Conservation (phyloP, 2,329 filamentous ascomycete species). For the Hypoxylon sp. region DNA sequence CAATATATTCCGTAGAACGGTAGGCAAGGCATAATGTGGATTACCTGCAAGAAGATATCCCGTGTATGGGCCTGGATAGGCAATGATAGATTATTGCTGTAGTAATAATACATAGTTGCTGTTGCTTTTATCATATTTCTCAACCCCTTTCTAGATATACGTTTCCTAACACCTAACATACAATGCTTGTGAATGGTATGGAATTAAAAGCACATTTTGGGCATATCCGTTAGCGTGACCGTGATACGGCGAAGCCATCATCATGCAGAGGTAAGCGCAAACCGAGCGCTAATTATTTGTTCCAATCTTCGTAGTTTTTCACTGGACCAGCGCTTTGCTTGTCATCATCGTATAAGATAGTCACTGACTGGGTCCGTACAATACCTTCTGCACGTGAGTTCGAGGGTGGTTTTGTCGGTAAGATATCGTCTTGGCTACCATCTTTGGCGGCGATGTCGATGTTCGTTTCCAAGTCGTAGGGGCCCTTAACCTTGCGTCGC, state of each 20-base stretch:
- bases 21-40: not conserved
- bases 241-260: not conserved
- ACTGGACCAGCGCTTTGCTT: not conserved
- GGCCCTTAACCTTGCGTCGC: slow-evolving; percentile 14
- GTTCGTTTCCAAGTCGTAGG: slow-evolving; percentile 26
- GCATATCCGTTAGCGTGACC: not conserved
- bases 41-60: not conserved
- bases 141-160: slow-evolving; percentile 1
- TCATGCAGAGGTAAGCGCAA: slow-evolving; percentile 5
- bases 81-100: slow-evolving; percentile 3
- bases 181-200: slow-evolving; percentile 2
- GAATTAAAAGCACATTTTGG: not conserved
- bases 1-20: no score
- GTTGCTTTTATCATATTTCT: slow-evolving; percentile 1
- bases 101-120: not conserved
- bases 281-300: slow-evolving; percentile 11
- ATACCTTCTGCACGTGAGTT: slow-evolving; percentile 7
- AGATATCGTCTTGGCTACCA: slow-evolving; percentile 19
- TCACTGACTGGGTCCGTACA: slow-evolving; percentile 20
- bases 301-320: slow-evolving; percentile 23
- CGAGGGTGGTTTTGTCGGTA: not conserved
- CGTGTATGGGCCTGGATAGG: not conserved
- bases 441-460: slow-evolving; percentile 8
- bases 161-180: slow-evolving; percentile 6
- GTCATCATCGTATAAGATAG: slow-evolving; percentile 13